Conservation (phyloP, 352 stramenopile species). For the Globisporangium okanoganense region DNA sequence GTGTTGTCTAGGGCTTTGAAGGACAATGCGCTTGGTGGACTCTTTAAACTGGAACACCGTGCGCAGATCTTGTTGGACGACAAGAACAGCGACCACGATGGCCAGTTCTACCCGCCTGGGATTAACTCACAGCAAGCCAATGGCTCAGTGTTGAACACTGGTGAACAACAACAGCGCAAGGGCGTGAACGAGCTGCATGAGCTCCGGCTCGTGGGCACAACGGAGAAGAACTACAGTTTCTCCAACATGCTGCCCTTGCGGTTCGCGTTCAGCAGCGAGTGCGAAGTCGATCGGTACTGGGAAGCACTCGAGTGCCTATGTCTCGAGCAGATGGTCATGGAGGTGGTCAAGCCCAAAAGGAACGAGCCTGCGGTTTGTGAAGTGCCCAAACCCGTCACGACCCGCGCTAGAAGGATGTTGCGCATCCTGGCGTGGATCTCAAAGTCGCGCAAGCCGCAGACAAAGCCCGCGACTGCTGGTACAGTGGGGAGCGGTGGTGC, state of each 20-base stretch:
- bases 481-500: neutral
- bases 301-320: constrained; percentile 76
- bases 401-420: constrained; percentile 58
- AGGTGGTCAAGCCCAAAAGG: constrained; percentile 46
- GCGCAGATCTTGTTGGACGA: constrained; percentile 55
- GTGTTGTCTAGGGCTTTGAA: constrained; percentile 64
- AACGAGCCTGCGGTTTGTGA: constrained; percentile 55
- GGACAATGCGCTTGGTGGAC: constrained; percentile 62
- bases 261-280: constrained; percentile 36
- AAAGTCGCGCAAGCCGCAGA: constrained; percentile 46
- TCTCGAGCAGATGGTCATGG: constrained; percentile 78
- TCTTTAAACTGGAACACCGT: constrained; percentile 56
- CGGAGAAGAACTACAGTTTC: constrained; percentile 73
- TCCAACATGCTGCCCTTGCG: constrained; percentile 43
- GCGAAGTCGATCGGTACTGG: constrained; percentile 69
- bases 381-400: constrained; percentile 60
- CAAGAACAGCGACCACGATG: constrained; percentile 12
- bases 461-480: constrained; percentile 11
- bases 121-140: neutral
- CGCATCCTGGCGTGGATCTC: constrained; percentile 70
- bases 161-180: constrained; percentile 1
- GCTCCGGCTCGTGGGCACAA: constrained; percentile 60
- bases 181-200: constrained; percentile 21
- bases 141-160: neutral
- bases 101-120: constrained; percentile 5